Percentiles rank a stretch among this genome's conserved stretches.
These are phyloP conservation scores for Eucalyptus cloeziana DNA, from an alignment of 345 rosid species.

Conservation along the genomic window DNA sequence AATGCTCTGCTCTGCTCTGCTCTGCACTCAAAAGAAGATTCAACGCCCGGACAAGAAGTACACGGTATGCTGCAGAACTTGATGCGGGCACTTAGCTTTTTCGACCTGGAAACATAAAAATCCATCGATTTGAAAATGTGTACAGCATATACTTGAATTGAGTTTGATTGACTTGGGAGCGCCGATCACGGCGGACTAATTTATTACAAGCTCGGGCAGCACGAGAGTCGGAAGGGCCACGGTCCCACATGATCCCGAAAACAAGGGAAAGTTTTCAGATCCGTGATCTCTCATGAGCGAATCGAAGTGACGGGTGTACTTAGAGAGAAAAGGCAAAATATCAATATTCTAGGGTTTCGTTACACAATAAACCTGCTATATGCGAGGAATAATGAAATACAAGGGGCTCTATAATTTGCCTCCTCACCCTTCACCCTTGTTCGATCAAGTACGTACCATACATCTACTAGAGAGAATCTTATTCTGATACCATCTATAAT, in stretches of 20 bases:
- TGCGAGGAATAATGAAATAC: background rate
- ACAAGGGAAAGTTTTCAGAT: background rate
- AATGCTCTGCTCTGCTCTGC: background rate
- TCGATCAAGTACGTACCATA: background rate
- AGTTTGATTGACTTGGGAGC: background rate
- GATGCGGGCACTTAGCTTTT: background rate
- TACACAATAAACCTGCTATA: background rate
- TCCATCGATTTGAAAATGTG: background rate
- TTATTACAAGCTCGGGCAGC: background rate
- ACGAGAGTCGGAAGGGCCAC: background rate
- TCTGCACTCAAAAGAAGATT: background rate
- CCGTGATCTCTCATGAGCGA: background rate
- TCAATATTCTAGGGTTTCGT: background rate
- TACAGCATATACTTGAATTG: background rate
- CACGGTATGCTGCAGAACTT: background rate
- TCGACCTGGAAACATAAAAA: background rate
- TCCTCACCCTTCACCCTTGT: background rate
- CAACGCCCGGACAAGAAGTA: background rate
- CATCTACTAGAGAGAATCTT: background rate
- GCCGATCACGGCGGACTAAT: background rate
- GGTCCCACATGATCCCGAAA: background rate
- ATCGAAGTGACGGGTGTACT: background rate
- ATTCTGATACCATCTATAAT: rapidly evolving
- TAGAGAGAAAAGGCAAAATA: background rate
- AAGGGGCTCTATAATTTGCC: background rate